Conservation (phyloP, 2,329 filamentous ascomycete genomes). For the Claviceps sp. region DNA sequence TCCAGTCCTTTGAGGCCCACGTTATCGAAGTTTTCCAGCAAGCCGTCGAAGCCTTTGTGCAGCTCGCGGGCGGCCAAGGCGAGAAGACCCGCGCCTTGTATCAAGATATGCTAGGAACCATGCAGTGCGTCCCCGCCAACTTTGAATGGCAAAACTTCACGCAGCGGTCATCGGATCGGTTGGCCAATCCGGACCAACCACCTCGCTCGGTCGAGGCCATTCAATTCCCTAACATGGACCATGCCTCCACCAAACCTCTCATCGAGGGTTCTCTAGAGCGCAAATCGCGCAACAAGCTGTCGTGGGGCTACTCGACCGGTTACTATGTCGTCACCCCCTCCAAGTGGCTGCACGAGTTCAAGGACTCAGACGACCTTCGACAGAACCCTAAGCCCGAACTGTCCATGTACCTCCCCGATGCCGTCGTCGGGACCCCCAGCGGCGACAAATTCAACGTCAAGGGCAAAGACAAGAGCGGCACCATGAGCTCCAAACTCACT, state of each 20-base stretch:
- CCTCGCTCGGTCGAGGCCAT: constrained; percentile 63
- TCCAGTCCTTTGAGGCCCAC: constrained; percentile 76
- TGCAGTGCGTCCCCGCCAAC: constrained; percentile 66
- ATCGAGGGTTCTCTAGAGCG: constrained; percentile 83
- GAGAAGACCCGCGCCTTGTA: constrained; percentile 75
- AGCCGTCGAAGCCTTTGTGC: constrained; percentile 70
- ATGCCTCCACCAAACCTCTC: constrained; percentile 63
- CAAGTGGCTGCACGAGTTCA: constrained; percentile 91
- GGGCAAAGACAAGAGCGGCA: constrained; percentile 80
- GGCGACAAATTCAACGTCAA: constrained; percentile 88
- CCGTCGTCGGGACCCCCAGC: constrained; percentile 55
- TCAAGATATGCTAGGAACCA: constrained; percentile 63
- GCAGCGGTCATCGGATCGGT: constrained; percentile 52
- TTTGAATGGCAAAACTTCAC: constrained; percentile 89
- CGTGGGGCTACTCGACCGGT: constrained; percentile 59
- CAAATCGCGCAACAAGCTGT: constrained; percentile 76
- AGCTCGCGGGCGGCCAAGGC: constrained; percentile 65
- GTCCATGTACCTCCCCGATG: constrained; percentile 86
- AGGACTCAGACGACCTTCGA: constrained; percentile 64
- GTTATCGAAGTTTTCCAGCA: constrained; percentile 72
- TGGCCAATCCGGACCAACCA: constrained; percentile 66
- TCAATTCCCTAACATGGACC: constrained; percentile 78
- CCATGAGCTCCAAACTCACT: constrained; percentile 66
- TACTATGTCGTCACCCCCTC: constrained; percentile 88
- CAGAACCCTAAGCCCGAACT: constrained; percentile 72